Evolutionary conservation across 208 protist species (phyloP).

Genomic region (Crithidia expoeki): DNA sequence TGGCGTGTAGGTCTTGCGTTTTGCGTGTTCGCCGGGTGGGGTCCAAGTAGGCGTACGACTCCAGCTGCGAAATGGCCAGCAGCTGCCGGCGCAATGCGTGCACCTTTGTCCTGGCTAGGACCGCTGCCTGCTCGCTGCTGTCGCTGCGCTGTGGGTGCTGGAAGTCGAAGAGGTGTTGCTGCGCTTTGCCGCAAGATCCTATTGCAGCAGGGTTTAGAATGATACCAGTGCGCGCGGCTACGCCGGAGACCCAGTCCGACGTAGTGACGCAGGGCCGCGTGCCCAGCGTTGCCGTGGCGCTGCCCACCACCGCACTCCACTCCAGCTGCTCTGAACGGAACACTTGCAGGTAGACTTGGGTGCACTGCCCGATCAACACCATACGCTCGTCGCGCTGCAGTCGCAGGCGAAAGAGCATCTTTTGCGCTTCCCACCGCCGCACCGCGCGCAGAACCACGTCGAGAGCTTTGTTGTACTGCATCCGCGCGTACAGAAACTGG

Average conservation of each 20-base stretch:
- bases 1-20: background rate
- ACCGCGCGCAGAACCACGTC: slow-evolving; percentile 42
- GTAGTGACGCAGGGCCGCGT: slow-evolving; percentile 30
- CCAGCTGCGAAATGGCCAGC: slow-evolving; percentile 14
- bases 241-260: slow-evolving; percentile 41
- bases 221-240: slow-evolving; percentile 33
- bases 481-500: slow-evolving; percentile 62
- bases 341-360: slow-evolving; percentile 40
- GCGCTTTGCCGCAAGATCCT: background rate
- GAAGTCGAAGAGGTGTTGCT: slow-evolving; percentile 9
- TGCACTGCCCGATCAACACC: slow-evolving; percentile 52
- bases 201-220: slow-evolving; percentile 17
- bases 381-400: slow-evolving; percentile 66
- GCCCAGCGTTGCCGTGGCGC: slow-evolving; percentile 24
- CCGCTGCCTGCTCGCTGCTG: background rate
- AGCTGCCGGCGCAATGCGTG: slow-evolving; percentile 13
- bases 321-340: slow-evolving; percentile 62
- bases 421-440: slow-evolving; percentile 49
- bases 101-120: background rate
- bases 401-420: slow-evolving; percentile 37
- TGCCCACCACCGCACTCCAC: slow-evolving; percentile 43
- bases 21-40: background rate
- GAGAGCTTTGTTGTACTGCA: slow-evolving; percentile 54
- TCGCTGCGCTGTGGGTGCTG: background rate
- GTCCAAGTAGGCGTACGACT: slow-evolving; percentile 14